phyloP scores from a whole-genome alignment of 768 basidiomycete genomes.

The Tricholomella constricta region DNA sequence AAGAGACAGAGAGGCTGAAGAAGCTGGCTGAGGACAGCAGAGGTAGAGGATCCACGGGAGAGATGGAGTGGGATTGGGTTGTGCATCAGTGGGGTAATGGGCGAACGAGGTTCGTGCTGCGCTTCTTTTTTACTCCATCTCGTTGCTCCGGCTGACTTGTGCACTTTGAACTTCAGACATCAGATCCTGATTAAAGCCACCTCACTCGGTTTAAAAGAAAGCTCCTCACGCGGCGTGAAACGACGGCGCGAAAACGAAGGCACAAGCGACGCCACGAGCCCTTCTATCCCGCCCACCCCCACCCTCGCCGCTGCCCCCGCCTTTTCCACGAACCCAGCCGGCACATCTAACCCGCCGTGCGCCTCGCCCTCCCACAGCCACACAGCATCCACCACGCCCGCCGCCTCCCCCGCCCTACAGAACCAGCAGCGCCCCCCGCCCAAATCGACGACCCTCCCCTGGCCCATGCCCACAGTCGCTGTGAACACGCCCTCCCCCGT shows the following conservation, averaged over 20 bases:
- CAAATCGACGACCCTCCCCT: slow-evolving; percentile 45
- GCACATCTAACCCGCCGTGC: slow-evolving; percentile 27
- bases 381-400: slow-evolving; percentile 47
- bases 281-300: slow-evolving; percentile 36
- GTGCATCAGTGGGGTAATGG: slow-evolving; percentile 72
- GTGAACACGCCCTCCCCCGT: slow-evolving; percentile 59
- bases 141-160: neutral
- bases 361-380: slow-evolving; percentile 42
- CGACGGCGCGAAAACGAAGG: slow-evolving; percentile 46
- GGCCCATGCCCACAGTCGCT: slow-evolving; percentile 76
- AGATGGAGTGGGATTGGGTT: slow-evolving; percentile 82
- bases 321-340: slow-evolving; percentile 19
- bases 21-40: slow-evolving; percentile 71
- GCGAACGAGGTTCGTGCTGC: slow-evolving; percentile 60
- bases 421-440: slow-evolving; percentile 37
- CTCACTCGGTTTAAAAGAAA: slow-evolving; percentile 75
- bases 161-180: slow-evolving; percentile 50
- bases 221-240: slow-evolving; percentile 49
- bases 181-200: slow-evolving; percentile 86
- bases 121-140: neutral
- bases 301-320: slow-evolving; percentile 22
- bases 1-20: slow-evolving; percentile 70
- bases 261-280: slow-evolving; percentile 31
- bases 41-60: slow-evolving; percentile 46
- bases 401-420: slow-evolving; percentile 55